Evolutionary conservation across 2,329 filamentous ascomycete species (phyloP).

Genomic region (Cladosporium sphaerospermum): DNA sequence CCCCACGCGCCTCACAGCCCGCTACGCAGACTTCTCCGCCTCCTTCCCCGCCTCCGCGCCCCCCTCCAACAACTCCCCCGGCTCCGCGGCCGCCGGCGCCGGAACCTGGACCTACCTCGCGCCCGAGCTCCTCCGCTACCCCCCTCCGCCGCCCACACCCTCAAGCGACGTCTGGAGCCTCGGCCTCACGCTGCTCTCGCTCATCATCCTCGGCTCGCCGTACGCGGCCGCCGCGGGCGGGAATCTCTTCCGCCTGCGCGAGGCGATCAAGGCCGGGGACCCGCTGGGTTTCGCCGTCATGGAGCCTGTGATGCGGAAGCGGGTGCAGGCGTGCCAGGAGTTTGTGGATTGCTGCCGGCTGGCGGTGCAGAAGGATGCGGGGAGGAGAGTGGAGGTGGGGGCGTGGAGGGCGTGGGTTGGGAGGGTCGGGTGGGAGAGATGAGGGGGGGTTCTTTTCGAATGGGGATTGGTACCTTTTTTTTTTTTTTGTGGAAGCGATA

Average conservation of each 20-base stretch:
- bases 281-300: constrained; percentile 36
- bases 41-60: constrained; percentile 26
- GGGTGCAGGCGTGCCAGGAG: constrained; percentile 28
- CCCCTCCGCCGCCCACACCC: constrained; percentile 26
- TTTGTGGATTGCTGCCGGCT: constrained; percentile 33
- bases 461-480: background rate
- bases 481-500: background rate
- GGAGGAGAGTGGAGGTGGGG: constrained; percentile 23
- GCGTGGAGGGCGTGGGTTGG: constrained; percentile 29
- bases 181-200: constrained; percentile 39
- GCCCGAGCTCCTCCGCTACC: constrained; percentile 26
- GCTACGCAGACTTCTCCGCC: constrained; percentile 41
- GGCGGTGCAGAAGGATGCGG: constrained; percentile 33
- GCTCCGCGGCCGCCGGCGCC: constrained; percentile 29
- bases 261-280: constrained; percentile 39
- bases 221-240: constrained; percentile 33
- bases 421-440: constrained; percentile 17
- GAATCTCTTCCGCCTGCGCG: constrained; percentile 38
- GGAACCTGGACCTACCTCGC: constrained; percentile 45
- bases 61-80: constrained; percentile 16
- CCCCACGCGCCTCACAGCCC: constrained; percentile 19
- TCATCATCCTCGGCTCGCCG: constrained; percentile 38
- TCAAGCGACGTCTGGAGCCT: constrained; percentile 41
- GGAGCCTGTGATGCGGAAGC: constrained; percentile 28
- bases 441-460: background rate